Evolutionary conservation across 2,329 filamentous ascomycete species (phyloP).

Genomic region (Stachybotrys chlorohalonatus): DNA sequence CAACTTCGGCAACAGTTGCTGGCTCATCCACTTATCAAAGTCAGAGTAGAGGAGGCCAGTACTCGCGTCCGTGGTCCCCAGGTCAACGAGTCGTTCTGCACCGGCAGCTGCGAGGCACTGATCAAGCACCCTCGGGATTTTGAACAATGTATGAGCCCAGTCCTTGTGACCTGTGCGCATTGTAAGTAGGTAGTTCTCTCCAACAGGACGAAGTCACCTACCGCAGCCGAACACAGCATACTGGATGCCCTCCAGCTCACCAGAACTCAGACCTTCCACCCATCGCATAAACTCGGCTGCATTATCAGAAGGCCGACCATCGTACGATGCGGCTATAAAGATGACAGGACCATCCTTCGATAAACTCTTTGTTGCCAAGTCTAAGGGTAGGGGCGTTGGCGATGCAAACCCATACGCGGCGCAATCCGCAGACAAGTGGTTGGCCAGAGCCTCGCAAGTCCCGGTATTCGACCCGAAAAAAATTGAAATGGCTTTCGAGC

Average conservation of each 20-base stretch:
- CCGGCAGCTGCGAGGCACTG: too few relatives aligned
- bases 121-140: not conserved
- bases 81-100: too few relatives aligned
- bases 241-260: slow-evolving; percentile 44
- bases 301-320: slow-evolving; percentile 67
- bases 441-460: not conserved
- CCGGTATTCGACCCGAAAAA: not conserved
- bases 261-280: slow-evolving; percentile 44
- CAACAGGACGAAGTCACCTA: not conserved
- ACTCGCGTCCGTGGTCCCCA: too few relatives aligned
- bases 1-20: too few relatives aligned
- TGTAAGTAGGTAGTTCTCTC: not conserved
- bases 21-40: too few relatives aligned
- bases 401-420: slow-evolving; percentile 49
- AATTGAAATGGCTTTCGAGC: not conserved
- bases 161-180: slow-evolving; percentile 25
- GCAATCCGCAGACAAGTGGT: slow-evolving; percentile 34
- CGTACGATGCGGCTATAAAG: slow-evolving; percentile 63
- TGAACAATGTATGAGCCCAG: slow-evolving; percentile 52
- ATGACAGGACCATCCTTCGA: slow-evolving; percentile 53
- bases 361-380: slow-evolving; percentile 51
- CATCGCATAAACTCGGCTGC: slow-evolving; percentile 59
- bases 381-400: slow-evolving; percentile 45
- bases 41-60: too few relatives aligned
- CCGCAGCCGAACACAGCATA: slow-evolving; percentile 68